Evolutionary conservation across 2,329 filamentous ascomycete genomes (phyloP), one percentile per base, ranked within the genome.

Genomic region (Sporothrix sp.): DNA sequence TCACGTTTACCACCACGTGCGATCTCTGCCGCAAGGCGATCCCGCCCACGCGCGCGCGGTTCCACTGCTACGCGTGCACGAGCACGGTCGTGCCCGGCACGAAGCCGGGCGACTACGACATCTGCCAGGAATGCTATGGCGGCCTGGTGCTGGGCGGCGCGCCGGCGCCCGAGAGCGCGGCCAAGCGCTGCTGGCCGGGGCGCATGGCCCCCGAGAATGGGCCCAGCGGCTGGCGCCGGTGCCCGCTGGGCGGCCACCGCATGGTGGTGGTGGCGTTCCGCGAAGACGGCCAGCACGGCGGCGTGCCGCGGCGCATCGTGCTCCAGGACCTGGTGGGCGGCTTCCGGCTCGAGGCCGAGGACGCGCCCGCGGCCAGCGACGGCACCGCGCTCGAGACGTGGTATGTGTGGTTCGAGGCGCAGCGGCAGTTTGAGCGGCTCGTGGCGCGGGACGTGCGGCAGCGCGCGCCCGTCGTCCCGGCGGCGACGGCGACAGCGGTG

Each of bases 231-330:
- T 96, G 91, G 91, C 76, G 89, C 10, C 76, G 89, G 44, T 97
- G 91, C 62, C 73, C 52, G 1, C 16, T 82, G 1, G 74, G 76
- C 37, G 85, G 85, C 5, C 91, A 97, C 62, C 79, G 90, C 28
- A 95, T 95, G 88, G 79, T 83, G 0, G 71, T 94, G 10, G 72
- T 94, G 10, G 83, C 81, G 0, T 95, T 91, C 61, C 75, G 84
- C 53, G 82, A 87, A 50, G 54, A 54, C n/a, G 27, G 16, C 14
- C 46, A 48, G 16, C 56, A 75, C 28, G 74, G 78, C 16, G 77
- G 79, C 21, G 84, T 84, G 0, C 81, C 85, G 59, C 74, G 78
- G 54, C 78, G 88, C 27, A 71, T 82, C 18, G 73, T 91, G 1
- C 72, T 85, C 7, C 71, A 77, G 27, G 87, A 91, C 43, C 66